Percentiles rank a stretch among this genome's conserved stretches.
These are phyloP conservation scores for Penicillium atrosanguineum DNA, from an alignment of 495 filamentous ascomycete species.

Conservation along the genomic window DNA sequence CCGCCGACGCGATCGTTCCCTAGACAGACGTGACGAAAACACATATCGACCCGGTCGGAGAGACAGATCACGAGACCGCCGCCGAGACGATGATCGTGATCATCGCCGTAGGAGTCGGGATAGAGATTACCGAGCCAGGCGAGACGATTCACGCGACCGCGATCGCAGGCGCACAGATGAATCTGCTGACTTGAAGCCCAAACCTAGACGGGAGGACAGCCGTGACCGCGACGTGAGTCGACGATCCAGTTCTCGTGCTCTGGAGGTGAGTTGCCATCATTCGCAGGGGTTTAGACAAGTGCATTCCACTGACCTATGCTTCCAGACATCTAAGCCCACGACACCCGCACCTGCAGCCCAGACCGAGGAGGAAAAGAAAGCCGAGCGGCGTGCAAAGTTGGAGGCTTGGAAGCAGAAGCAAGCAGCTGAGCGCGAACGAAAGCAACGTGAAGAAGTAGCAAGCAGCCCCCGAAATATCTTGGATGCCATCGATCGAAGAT, in stretches of 20 bases:
- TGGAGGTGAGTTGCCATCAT: slow-evolving; percentile 48
- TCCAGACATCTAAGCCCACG: slow-evolving; percentile 38
- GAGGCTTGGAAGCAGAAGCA: slow-evolving; percentile 93
- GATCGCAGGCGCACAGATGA: slow-evolving; percentile 67
- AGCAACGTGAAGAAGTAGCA: slow-evolving; percentile 64
- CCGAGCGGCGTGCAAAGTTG: slow-evolving; percentile 76
- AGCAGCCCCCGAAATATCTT: slow-evolving; percentile 65
- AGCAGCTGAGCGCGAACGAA: slow-evolving; percentile 71
- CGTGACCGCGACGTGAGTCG: slow-evolving; percentile 50
- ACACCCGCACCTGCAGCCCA: slow-evolving; percentile 54
- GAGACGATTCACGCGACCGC: slow-evolving; percentile 77
- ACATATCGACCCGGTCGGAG: slow-evolving; percentile 58
- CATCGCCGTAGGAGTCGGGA: slow-evolving; percentile 67
- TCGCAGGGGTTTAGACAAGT: neutral
- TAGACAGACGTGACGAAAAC: slow-evolving; percentile 71
- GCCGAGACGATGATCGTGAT: slow-evolving; percentile 57
- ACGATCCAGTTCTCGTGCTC: slow-evolving; percentile 42
- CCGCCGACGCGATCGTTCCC: slow-evolving; percentile 69
- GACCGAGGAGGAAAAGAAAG: slow-evolving; percentile 80
- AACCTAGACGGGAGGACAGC: slow-evolving; percentile 66
- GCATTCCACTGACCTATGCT: slow-evolving; percentile 2
- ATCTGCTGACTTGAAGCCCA: slow-evolving; percentile 71
- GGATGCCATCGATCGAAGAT: slow-evolving; percentile 73
- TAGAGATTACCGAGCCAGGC: slow-evolving; percentile 69
- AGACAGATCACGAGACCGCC: slow-evolving; percentile 63